Percentiles rank a stretch among this genome's conserved stretches.
Conservation (phyloP, 2,329 filamentous ascomycete genomes). For the Penicillium palitans region DNA sequence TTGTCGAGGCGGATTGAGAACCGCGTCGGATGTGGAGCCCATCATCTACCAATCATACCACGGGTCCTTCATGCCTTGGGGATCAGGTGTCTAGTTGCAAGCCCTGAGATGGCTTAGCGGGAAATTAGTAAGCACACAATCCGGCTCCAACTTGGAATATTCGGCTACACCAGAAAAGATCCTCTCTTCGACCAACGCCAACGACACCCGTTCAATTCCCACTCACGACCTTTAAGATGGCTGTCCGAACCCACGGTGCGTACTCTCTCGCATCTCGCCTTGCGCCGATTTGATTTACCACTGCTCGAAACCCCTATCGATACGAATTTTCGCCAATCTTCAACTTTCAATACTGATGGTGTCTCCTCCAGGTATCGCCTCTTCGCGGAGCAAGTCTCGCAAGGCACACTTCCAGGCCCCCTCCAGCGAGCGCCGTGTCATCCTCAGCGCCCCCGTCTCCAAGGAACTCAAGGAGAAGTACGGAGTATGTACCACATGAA, state of each 20-base stretch:
- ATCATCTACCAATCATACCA: neutral
- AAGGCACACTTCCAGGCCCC: constrained; percentile 97
- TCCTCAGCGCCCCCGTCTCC: constrained; percentile 94
- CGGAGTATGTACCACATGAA: constrained; percentile 67
- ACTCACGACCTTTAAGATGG: constrained; percentile 30
- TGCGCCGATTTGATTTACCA: constrained; percentile 5
- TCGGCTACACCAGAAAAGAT: constrained; percentile 22
- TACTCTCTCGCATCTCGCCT: constrained; percentile 7
- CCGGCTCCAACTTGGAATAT: constrained; percentile 24
- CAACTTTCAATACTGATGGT: constrained; percentile 12
- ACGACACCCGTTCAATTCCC: constrained; percentile 24
- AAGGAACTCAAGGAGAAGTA: constrained; percentile 99
- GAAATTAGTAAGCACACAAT: constrained; percentile 30
- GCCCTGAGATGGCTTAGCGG: constrained; percentile 20
- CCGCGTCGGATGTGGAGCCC: neutral
- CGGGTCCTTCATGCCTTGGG: accelerated
- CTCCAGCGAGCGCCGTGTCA: constrained; percentile 88
- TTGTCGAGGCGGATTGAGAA: neutral
- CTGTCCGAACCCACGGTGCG: constrained; percentile 28
- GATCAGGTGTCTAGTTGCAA: neutral
- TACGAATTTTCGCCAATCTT: constrained; percentile 10
- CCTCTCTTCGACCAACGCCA: constrained; percentile 28
- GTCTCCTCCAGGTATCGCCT: constrained; percentile 46
- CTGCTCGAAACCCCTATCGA: constrained; percentile 6
- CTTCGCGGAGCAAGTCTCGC: constrained; percentile 97